Evolutionary conservation across 2,329 filamentous ascomycete species (phyloP), one percentile per base, ranked within the genome.

Genomic region (Cladosporium oxysporum): DNA sequence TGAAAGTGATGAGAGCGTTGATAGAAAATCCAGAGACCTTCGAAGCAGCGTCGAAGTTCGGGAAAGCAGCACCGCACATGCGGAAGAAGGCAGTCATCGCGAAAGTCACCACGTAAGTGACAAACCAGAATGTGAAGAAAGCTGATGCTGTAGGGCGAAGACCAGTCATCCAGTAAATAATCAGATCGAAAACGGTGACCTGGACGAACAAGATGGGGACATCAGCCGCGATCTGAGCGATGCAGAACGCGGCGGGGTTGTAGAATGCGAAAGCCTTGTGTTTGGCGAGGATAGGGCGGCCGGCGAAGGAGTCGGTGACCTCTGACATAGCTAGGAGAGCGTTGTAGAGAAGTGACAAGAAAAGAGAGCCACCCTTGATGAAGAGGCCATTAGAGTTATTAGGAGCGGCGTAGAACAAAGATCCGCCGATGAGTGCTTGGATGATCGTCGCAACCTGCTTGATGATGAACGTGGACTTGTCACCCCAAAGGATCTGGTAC

Each of bases 161-260:
- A 0, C 84, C 85, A 16, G 84, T 83, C 87, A 90, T 88, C 69
- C 88, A 90, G 76, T 90, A 90, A 0, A 88, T 67, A 0, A 88
- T 80, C 0, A 91, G 6, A 2, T 83, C 79, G 69, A 90, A 91
- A 0, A 79, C 76, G 0, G 83, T 81, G 18, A 89, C 80, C 70
- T 90, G 88, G 67, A 88, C 82, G 0, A 87, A 64, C 0, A 88
- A 71, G 4, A 89, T 79, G 0, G 86, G 84, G 0, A 85, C 77
- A 67, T 86, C 83, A 8, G 82, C 80, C n/a, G 80, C 71, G 37
- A 83, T 80, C 66, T 81, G 79, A 0, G 86, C 85, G 0, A 85
- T 76, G 0, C 84, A 85, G 69, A 88, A 86, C 1, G 75, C 74
- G 2, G 74, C 70, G 11, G 76, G 76, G 58, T 76, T 76, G 65